These are phyloP conservation scores for Macadamia integrifolia DNA, from an alignment of 164 flowering plant genomes.

Conservation along the genomic window DNA sequence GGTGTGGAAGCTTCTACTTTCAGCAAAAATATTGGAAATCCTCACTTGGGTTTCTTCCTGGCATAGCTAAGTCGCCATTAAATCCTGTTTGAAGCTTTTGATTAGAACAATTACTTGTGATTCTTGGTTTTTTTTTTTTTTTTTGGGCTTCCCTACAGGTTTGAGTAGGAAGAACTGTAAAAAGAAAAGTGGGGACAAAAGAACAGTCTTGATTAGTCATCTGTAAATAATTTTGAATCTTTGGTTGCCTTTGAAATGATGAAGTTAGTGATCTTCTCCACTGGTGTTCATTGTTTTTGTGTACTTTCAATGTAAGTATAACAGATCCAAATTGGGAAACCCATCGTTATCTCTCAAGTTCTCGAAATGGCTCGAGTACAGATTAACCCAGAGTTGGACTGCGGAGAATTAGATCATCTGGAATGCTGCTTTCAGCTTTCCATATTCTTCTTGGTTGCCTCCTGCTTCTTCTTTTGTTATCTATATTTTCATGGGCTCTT, in stretches of 20 bases:
- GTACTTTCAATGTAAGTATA: background rate
- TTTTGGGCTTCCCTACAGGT: background rate
- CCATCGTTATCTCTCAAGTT: background rate
- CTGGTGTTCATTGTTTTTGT: background rate
- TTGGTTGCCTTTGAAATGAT: too few relatives aligned
- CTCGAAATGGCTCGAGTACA: background rate
- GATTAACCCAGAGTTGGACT: background rate
- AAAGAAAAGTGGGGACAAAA: background rate
- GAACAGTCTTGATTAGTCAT: background rate
- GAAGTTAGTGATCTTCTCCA: background rate
- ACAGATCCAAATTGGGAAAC: background rate
- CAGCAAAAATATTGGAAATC: background rate
- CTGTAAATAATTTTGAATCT: background rate
- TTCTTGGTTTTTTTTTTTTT: background rate
- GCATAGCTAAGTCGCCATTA: background rate
- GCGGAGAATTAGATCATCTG: background rate
- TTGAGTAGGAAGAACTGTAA: background rate
- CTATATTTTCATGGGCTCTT: background rate
- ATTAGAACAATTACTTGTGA: slow-evolving; percentile 1
- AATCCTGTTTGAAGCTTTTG: background rate
- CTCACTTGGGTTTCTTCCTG: background rate
- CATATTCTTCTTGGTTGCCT: background rate
- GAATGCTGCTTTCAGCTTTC: background rate
- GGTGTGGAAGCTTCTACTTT: background rate
- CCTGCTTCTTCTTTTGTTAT: background rate